Percentiles rank a stretch among this genome's conserved stretches.
Evolutionary conservation across 2,329 filamentous ascomycete species (phyloP).

Genomic region (Sporothrix inflata): DNA sequence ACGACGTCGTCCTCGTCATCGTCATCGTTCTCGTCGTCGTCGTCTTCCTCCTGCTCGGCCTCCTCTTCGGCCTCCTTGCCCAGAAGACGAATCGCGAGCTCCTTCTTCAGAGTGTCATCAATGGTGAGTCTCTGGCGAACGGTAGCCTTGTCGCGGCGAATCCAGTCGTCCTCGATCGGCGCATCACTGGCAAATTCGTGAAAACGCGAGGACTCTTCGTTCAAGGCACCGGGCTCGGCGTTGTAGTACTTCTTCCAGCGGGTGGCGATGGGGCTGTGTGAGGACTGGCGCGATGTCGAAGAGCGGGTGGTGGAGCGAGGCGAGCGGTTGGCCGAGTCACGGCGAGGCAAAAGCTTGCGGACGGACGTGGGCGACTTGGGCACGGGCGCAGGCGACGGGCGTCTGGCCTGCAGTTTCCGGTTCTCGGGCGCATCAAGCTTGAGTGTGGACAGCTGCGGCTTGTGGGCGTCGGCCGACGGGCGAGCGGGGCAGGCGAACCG

Average conservation of each 20-base stretch:
- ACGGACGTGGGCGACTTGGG: constrained; percentile 41
- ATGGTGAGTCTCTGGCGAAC: constrained; percentile 75
- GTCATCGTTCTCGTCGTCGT: constrained; percentile 52
- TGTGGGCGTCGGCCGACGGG: constrained; percentile 49
- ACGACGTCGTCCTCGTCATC: constrained; percentile 55
- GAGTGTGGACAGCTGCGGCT: constrained; percentile 34
- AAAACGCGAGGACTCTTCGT: constrained; percentile 66
- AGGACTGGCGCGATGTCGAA: constrained; percentile 43
- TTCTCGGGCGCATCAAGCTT: constrained; percentile 32
- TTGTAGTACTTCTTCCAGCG: constrained; percentile 54
- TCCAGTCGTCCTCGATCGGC: constrained; percentile 88
- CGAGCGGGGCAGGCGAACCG: constrained; percentile 74
- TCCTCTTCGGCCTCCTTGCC: constrained; percentile 92
- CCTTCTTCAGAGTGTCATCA: constrained; percentile 85
- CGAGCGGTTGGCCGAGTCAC: constrained; percentile 29
- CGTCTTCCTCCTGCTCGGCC: constrained; percentile 73
- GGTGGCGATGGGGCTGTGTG: constrained; percentile 45
- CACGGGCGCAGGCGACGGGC: constrained; percentile 34
- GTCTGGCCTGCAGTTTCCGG: constrained; percentile 32
- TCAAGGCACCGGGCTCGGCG: constrained; percentile 54
- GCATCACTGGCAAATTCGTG: constrained; percentile 90
- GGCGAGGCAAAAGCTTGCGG: constrained; percentile 36
- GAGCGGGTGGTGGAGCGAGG: constrained; percentile 34
- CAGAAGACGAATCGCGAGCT: constrained; percentile 82
- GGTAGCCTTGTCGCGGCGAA: constrained; percentile 67